Percentiles rank a stretch among this genome's conserved stretches.
phyloP scores from a whole-genome alignment of 352 stramenopile genomes.

The Pythium folliculosum region DNA sequence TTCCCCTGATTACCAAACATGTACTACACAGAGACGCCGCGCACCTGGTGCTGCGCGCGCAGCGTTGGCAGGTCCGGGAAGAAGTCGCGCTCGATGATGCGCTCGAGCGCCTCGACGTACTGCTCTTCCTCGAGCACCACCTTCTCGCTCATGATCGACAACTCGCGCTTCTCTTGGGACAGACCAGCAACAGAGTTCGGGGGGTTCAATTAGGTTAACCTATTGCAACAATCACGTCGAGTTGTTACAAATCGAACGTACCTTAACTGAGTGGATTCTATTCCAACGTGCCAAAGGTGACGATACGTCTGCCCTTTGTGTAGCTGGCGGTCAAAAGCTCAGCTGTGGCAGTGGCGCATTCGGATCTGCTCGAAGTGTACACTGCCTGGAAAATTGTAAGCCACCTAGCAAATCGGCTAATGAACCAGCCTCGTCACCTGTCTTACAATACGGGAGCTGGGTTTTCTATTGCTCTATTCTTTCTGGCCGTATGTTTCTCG shows the following conservation, averaged over 20 bases:
- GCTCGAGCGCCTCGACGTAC: slow-evolving; percentile 71
- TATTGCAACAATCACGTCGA: not conserved
- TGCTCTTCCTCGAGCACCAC: slow-evolving; percentile 81
- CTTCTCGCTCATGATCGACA: slow-evolving; percentile 35
- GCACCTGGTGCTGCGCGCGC: slow-evolving; percentile 55
- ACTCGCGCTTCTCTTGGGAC: no score
- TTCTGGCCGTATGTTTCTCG: slow-evolving; percentile 40
- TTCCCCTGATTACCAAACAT: not conserved
- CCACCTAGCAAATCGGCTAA: no score
- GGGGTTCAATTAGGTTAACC: slow-evolving; percentile 13
- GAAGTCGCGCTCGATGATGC: slow-evolving; percentile 88
- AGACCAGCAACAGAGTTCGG: no score
- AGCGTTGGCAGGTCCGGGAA: slow-evolving; percentile 75
- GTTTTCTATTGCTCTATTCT: slow-evolving; percentile 13
- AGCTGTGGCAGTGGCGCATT: no score
- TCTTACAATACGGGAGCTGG: no score
- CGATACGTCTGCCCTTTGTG: no score
- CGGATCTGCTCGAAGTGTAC: no score
- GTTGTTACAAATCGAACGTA: slow-evolving; percentile 11
- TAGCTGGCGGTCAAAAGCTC: no score
- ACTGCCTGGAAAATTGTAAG: no score
- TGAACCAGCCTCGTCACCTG: no score
- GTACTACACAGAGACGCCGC: not conserved
- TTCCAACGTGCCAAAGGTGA: no score
- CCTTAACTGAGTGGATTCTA: no score